Conservation (phyloP, 352 stramenopile species). For the Globisporangium emineosum region DNA sequence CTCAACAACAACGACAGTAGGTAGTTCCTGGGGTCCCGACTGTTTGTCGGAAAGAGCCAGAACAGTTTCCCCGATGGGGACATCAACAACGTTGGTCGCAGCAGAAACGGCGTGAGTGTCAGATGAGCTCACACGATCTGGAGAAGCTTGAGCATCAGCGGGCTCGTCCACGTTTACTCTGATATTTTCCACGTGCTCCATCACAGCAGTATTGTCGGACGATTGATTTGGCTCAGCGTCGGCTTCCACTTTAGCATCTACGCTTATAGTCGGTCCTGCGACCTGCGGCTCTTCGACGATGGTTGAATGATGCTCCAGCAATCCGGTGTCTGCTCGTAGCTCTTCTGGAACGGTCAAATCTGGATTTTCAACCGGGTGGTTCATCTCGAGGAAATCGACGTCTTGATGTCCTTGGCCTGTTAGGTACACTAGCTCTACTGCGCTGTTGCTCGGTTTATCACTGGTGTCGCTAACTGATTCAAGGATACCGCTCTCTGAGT, state of each 20-base stretch:
- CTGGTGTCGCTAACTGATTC: background rate
- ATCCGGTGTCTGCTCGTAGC: no score
- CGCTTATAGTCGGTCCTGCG: background rate
- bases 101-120: background rate
- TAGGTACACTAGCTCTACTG: slow-evolving; percentile 4
- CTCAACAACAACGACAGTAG: background rate
- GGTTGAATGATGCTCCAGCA: background rate
- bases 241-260: background rate
- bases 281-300: background rate
- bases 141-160: background rate
- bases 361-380: background rate
- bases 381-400: slow-evolving; percentile 7
- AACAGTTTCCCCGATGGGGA: background rate
- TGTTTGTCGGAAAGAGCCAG: background rate
- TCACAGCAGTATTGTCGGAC: background rate
- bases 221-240: background rate
- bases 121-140: background rate
- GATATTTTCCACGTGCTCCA: background rate
- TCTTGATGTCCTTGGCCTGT: slow-evolving; percentile 13
- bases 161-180: background rate
- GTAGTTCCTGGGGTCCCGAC: background rate
- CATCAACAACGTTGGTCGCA: background rate
- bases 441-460: background rate
- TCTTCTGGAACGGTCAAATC: background rate
- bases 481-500: background rate